Evolutionary conservation across 371 early-diverging fungal species (phyloP).

Genomic region (Basidiobolus meristosporus): DNA sequence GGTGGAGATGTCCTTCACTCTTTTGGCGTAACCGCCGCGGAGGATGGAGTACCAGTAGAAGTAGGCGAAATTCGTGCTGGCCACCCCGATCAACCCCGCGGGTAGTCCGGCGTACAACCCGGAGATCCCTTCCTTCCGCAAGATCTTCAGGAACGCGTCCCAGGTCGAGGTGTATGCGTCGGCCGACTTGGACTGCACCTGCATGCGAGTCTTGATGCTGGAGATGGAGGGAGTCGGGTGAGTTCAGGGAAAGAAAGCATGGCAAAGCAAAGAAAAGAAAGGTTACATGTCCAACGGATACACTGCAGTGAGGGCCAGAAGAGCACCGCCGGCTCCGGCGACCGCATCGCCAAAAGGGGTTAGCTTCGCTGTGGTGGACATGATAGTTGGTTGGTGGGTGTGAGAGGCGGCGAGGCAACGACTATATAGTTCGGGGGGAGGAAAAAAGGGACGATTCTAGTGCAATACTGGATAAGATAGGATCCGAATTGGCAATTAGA

Average conservation of each 20-base stretch:
- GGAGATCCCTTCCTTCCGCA: conserved; percentile 60
- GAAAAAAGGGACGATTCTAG: no score
- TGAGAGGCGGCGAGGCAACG: no score
- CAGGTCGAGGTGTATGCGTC: conserved; percentile 37
- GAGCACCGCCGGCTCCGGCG: conserved; percentile 82
- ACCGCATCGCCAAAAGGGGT: conserved; percentile 70
- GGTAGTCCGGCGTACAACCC: conserved; percentile 87
- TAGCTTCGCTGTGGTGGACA: not conserved
- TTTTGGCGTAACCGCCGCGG: conserved; percentile 31
- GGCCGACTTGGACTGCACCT: conserved; percentile 54
- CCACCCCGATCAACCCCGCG: conserved; percentile 72
- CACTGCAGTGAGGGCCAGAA: conserved; percentile 69
- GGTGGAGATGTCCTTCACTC: conserved; percentile 11
- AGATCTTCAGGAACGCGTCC: conserved; percentile 69
- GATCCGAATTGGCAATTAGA: no score
- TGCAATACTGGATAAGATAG: no score
- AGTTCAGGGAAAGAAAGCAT: not conserved
- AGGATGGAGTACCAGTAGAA: conserved; percentile 83
- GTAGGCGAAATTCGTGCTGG: conserved; percentile 79
- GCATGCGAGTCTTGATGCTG: conserved; percentile 84
- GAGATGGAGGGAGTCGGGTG: not conserved
- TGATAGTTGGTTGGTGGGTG: not conserved
- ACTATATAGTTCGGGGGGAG: no score
- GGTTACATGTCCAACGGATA: conserved; percentile 92
- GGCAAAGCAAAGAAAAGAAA: conserved; percentile 1